Evolutionary conservation across 106 monocot genomes (phyloP), one percentile per base, ranked within the genome.

Genomic region (Alisma plantagoaquatica): DNA sequence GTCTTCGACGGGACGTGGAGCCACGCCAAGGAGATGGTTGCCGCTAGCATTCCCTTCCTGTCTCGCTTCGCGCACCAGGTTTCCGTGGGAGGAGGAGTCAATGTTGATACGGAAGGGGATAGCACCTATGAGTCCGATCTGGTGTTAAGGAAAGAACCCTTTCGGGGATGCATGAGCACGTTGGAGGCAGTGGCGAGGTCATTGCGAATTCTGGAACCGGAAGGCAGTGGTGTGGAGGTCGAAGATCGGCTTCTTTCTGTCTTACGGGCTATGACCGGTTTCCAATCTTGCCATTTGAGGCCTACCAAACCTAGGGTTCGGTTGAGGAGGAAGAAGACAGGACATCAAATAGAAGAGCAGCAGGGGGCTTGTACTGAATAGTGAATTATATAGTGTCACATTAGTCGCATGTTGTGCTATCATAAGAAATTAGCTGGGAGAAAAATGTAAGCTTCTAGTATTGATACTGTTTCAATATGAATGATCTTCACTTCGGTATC

Each of bases 1-100:
- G 74, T 73, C 10, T 70, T 93, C 77, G 93, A 93, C 49, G 93
- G 83, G 23, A 93, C 93, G 25, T 93, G 93, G 93, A 72, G 19
- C 53, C 80, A 87, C 59, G 93, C 83, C 1, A 72, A 51, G 64
- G 93, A 93, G 73, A 93, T 93, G 92, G 82, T 65, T 29, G 31
- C 47, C 10, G 87, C 86, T 12, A 93, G 86, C 74, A 0, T 70
- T 21, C 66, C 74, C 1, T 77, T 83, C 57, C 52, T 93, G 45
- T 51, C 33, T 6, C 18, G 20, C 23, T 64, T 69, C 30, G 82
- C 76, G 18, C 30, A 22, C 51, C 65, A 65, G 14, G 84, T 85
- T 5, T 60, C 70, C 31, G 57, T 70, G 17, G 70, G 49, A 32
- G 19, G 55, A 17, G 63, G 64, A 10, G 60, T 59, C 3, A 45